Base-by-base conservation (phyloP, 495 filamentous ascomycete species). In the Tuber borchii region DNA sequence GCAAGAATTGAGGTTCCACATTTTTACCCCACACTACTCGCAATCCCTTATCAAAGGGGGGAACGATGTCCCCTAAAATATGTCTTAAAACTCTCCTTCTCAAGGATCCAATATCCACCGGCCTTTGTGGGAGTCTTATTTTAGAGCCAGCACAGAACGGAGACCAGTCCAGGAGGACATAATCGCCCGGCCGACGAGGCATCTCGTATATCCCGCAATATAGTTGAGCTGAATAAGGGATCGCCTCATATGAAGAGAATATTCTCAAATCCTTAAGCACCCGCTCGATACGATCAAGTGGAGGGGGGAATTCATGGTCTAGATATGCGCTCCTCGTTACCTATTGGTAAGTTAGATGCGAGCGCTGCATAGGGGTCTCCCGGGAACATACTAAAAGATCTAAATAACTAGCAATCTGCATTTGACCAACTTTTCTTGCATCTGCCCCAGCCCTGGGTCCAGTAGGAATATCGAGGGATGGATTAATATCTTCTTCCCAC, bases 381-480 rank as follows among this genome's bases (percentile, higher is more conserved):
- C 2, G 12, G 12, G 51, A 61, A 78, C 77, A 34, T 43, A 79
- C 77, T 9, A 79, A 43, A 75, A 79, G 26, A 69, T 78, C 75
- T 20, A 79, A 34, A 44, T 78, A 69, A 8, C 39, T 40, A 2
- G 39, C 39, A 40, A 40, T 40, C 39, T 4, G 39, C 3, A 40
- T 40, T 2, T 40, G 1, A 5, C 39, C 5, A 4, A 40, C 5
- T 40, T 40, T 6, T 40, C 39, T 4, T 40, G 5, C 5, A 44
- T 65, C n/a, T 39, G 46, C 76, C 8, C 0, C 42, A 3, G 16
- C 4, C 8, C 69, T 31, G 1, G 10, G 8, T 39, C 31, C 8
- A 12, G n/a, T 37, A 26, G 61, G 56, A 1, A 31, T 17, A 6
- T 34, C 17, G 2, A 78, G 56, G 22, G 42, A 3, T 3, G 2